Conservation (phyloP, 2,329 filamentous ascomycete species). For the Cercospora zeina region DNA sequence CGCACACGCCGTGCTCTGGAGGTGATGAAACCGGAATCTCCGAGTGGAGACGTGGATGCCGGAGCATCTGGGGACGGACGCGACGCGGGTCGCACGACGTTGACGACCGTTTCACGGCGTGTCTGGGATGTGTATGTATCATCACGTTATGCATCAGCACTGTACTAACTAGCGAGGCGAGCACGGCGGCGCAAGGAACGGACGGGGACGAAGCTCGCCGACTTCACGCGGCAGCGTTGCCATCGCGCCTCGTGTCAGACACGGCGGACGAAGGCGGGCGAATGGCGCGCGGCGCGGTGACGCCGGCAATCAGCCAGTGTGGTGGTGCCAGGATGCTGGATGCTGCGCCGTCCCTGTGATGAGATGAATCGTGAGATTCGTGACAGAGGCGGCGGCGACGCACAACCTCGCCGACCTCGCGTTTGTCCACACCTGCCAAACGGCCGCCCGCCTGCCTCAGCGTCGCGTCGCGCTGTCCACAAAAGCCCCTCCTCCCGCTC, state of each 20-base stretch:
- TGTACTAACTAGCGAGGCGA: too few relatives aligned
- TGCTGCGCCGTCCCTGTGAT: too few relatives aligned
- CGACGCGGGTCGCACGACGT: background rate
- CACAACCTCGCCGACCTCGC: constrained; percentile 18
- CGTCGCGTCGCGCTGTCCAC: background rate
- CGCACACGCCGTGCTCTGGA: background rate
- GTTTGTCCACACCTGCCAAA: constrained; percentile 15
- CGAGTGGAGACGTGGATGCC: background rate
- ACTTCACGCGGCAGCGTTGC: background rate
- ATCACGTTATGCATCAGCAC: too few relatives aligned
- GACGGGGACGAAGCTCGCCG: background rate
- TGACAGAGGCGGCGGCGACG: constrained; percentile 1
- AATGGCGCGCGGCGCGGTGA: background rate
- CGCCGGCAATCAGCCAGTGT: background rate
- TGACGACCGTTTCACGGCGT: background rate
- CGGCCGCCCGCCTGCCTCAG: constrained; percentile 5
- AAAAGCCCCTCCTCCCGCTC: constrained; percentile 2
- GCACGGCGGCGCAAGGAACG: background rate
- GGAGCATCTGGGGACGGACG: background rate
- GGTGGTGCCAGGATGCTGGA: background rate
- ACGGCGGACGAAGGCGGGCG: background rate
- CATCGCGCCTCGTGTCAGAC: background rate
- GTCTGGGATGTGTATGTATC: background rate
- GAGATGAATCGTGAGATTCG: too few relatives aligned
- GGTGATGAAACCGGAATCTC: background rate